These are phyloP conservation scores for Sarocladium oryzae DNA, from an alignment of 2,329 filamentous ascomycete genomes.

Conservation along the genomic window DNA sequence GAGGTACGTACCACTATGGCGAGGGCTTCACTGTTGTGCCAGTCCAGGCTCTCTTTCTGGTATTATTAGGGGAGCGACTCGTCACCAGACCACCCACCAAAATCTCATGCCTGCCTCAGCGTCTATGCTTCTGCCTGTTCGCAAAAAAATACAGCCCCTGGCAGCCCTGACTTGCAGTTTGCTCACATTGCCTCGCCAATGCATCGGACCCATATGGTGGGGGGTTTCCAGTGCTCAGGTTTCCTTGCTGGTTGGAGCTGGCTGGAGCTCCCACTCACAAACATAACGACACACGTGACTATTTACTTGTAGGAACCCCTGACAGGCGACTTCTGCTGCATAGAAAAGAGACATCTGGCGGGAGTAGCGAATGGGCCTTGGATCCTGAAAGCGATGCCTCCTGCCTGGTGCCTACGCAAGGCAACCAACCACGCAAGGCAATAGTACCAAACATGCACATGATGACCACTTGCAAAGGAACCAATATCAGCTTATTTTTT, in stretches of 20 bases:
- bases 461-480: not conserved
- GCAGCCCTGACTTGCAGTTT: not conserved
- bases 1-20: slow-evolving; percentile 8
- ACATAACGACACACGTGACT: not conserved
- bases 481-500: not conserved
- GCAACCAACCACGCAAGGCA: too few species aligned
- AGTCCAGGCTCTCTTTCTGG: not conserved
- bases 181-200: not conserved
- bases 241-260: too few species aligned
- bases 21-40: not conserved
- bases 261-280: not conserved
- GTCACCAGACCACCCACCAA: slow-evolving; percentile 6
- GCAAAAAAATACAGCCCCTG: not conserved
- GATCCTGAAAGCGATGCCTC: too few species aligned
- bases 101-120: not conserved
- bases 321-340: not conserved
- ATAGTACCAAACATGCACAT: not conserved
- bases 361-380: too few species aligned
- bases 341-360: too few species aligned
- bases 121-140: not conserved
- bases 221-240: too few species aligned
- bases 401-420: too few species aligned
- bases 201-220: not conserved
- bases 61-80: not conserved
- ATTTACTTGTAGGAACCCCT: not conserved